Evolutionary conservation across 768 basidiomycete species (phyloP), one percentile per base, ranked within the genome.

Genomic region (Russula sp.): DNA sequence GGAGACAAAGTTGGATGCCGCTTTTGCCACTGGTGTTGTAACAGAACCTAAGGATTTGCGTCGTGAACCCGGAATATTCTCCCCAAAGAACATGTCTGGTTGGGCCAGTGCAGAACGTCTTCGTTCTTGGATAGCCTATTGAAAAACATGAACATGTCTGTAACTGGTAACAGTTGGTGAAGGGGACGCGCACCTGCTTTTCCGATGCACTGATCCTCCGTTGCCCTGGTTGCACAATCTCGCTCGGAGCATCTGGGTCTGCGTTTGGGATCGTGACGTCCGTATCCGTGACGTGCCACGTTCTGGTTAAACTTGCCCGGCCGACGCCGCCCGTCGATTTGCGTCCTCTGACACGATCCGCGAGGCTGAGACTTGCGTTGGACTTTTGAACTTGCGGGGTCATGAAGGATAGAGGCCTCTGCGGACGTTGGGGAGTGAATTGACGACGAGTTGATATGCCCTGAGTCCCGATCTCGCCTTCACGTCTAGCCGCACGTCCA

Each of bases 101-200:
- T 77, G 74, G 3, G 73, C 75, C 44, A 86, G 70, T 0, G 86
- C 86, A 58, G 84, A 86, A 10, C 80, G 77, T 31, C 86, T 74
- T 9, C 87, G 79, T 57, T 86, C 85, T 66, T 81, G 79, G 47
- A 88, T 87, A 0, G 84, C 85, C 78, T 82, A 59, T 34, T 44
- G n/a, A 44, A 7, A 32, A 22, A 27, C 9, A 35, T 7, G 18
- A 59, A 16, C 6, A 4, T 48, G 16, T 13, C 13, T 34, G 50
- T 51, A 8, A 52, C n/a, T 20, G 10, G 10, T 34, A 18, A 1
- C 8, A 31, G 16, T 16, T 27, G 5, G 5, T 18, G 31, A 39
- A 54, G 35, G 6, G n/a, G 6, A 13, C 48, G 18, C 48, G 14
- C 34, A 52, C 68, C 59, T 61, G 65, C 45, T 44, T 47, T 59